Conservation (phyloP, 495 filamentous ascomycete species). For the Mycothermus thermophilus region DNA sequence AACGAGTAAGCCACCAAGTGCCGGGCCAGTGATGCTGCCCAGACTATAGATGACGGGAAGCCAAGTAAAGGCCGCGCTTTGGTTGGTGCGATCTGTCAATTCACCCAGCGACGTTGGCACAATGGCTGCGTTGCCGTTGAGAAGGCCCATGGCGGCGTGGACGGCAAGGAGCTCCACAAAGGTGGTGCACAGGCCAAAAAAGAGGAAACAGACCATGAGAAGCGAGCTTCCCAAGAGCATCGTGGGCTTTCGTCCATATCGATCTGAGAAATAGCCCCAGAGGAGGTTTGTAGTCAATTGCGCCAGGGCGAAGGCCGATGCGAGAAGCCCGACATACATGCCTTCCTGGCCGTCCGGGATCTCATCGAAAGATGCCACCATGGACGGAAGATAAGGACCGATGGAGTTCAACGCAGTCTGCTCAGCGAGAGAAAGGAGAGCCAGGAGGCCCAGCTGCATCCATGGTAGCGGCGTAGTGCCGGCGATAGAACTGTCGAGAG, state of each 20-base stretch:
- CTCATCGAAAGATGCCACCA: conserved; percentile 76
- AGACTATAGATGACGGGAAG: conserved; percentile 87
- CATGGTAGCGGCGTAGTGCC: conserved; percentile 41
- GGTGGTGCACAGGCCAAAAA: conserved; percentile 75
- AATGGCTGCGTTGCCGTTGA: conserved; percentile 78
- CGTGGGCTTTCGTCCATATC: conserved; percentile 83
- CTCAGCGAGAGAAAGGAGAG: conserved; percentile 78
- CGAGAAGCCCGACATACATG: conserved; percentile 79
- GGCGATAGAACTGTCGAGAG: not conserved
- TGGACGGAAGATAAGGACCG: conserved; percentile 86
- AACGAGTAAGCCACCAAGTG: conserved; percentile 74
- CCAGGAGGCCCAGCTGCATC: conserved; percentile 70
- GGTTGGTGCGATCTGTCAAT: conserved; percentile 88
- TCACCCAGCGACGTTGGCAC: conserved; percentile 90
- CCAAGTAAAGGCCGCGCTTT: conserved; percentile 81
- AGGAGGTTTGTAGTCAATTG: conserved; percentile 86
- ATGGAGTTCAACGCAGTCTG: conserved; percentile 96
- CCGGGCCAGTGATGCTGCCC: conserved; percentile 82
- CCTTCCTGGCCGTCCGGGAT: conserved; percentile 58
- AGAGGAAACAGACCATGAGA: conserved; percentile 66
- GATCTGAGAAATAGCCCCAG: conserved; percentile 86
- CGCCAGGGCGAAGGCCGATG: conserved; percentile 79
- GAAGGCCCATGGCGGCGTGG: conserved; percentile 77
- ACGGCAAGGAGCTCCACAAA: conserved; percentile 72
- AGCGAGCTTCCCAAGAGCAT: conserved; percentile 75